Base-by-base conservation (phyloP, 768 basidiomycete genomes). In the Pleurotus eryngii region DNA sequence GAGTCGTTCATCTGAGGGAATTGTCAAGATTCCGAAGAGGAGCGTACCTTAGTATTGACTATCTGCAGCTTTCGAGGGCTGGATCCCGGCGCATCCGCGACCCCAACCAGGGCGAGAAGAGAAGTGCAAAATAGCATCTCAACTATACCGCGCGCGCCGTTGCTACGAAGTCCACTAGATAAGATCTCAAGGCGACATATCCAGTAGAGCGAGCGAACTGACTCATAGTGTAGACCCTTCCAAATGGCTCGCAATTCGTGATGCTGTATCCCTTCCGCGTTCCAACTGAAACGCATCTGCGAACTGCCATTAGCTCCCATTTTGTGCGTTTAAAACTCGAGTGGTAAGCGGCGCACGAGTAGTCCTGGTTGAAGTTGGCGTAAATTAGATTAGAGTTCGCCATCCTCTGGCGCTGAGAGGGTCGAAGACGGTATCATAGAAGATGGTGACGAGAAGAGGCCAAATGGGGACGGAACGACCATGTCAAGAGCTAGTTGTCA, bases 111-210 rank as follows among this genome's bases (percentile, higher is more conserved):
- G 0, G 97, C 97, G 47, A 99, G 93, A 60, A 99, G 83, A 18
- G 95, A 97, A 4, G 97, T 99, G 75, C 95, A 98, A 77, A 99
- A 99, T 58, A 99, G 80, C 97, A 99, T 99, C 73, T 99, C 97
- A 14, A 98, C 96, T 60, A 97, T 97, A 20, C 95, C 94, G 15
- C 91, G 83, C 2, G 96, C 92, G 6, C 96, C 95, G 58, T 98
- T 95, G 64, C 96, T 93, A 26, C 20, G 17, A 50, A 24, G 49
- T 4, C 30, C n/a, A 27, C 26, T n/a, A 42, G 17, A 42, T 15
- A 4, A 17, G 30, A 35, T 8, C 30, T 35, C 30, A 9, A 9
- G 7, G 38, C 1, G 38, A 42, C 15, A 14, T 46, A 17, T 40
- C 22, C 6, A n/a, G 18, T 50, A 11, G 14, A 17, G 22, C 12